Evolutionary conservation across 257 asterid species (phyloP).

Genomic region (Nicotiana sylvestris): DNA sequence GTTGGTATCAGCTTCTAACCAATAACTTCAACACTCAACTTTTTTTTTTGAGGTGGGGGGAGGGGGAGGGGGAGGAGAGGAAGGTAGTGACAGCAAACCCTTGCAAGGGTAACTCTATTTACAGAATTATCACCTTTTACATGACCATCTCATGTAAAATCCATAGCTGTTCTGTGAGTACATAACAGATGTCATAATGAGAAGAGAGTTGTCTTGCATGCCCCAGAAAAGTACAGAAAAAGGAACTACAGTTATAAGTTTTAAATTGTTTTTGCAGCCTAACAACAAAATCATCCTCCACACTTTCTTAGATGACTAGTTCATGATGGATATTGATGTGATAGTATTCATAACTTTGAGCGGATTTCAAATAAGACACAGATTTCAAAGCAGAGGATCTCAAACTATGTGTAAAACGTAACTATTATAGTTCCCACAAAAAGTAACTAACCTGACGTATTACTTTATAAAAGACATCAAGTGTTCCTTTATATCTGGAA

Average conservation of each 20-base stretch:
- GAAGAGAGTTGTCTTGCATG: background rate
- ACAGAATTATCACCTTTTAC: background rate
- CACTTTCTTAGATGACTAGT: background rate
- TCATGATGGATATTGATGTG: background rate
- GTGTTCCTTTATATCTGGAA: slow-evolving; percentile 65
- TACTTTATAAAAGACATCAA: slow-evolving; percentile 69
- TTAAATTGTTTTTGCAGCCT: background rate
- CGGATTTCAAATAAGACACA: background rate
- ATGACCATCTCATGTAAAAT: background rate
- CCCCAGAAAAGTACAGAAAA: background rate
- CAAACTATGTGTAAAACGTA: background rate
- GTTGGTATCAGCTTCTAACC: background rate
- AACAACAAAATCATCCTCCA: background rate
- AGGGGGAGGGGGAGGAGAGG: background rate
- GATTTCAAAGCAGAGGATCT: background rate
- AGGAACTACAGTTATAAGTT: background rate
- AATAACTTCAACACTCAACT: background rate
- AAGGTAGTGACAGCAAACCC: background rate
- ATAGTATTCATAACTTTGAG: background rate
- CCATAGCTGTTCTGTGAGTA: background rate
- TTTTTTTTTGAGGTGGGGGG: background rate
- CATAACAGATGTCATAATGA: background rate
- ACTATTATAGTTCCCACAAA: background rate
- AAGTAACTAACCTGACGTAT: slow-evolving; percentile 58
- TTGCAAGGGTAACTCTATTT: background rate